Base-by-base conservation (phyloP, 129 eudicot genomes). In the Centaurea solstitialis region DNA sequence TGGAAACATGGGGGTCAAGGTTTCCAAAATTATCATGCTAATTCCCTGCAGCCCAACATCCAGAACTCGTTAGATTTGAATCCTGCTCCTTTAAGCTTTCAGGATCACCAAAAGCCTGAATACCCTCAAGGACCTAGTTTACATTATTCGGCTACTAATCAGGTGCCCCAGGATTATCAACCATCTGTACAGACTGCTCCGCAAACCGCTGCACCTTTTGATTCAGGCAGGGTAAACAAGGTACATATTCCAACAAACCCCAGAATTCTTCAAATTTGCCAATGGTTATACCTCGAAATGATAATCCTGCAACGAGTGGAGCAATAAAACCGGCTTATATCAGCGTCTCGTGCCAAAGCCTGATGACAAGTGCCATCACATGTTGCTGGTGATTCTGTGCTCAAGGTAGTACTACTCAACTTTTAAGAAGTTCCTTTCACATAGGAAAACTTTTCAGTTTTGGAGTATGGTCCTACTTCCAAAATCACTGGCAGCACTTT, bases 161-260 rank as follows among this genome's bases (percentile, higher is more conserved):
- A 76, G 77, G 80, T 80, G 50, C 80, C 90, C 17, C 93, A 90
- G 68, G 83, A 79, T 76, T 89, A 90, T 72, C 93, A 85, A 68
- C 77, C 88, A 81, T 75, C 97, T 47, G 61, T 47, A 12, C 61
- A 47, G 61, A 11, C 18, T 17, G 61, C 61, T 84, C 77, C 88
- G 6, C 93, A 85, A 83, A 80, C 83, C 81, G 78, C 84, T 61
- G 45, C 83, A 23, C 89, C 89, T 33, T 64, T 81, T 40, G 97
- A 89, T 82, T 76, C 92, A 24, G 89, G 76, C 59, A 80, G 87
- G 77, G 86, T 78, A 79, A 89, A 81, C 88, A 89, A 88, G 66
- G 59, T 95, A 86, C 97, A 95, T 86, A 92, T 94, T 79, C 94
- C 97, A 37, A 89, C 97, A 72, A 95, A 92, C 80, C 99, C 97